A percentile compares a stretch with the other conserved stretches of the same genome.
phyloP scores from a whole-genome alignment of 2,329 filamentous ascomycete species.

The Blastomyces emzantsi region DNA sequence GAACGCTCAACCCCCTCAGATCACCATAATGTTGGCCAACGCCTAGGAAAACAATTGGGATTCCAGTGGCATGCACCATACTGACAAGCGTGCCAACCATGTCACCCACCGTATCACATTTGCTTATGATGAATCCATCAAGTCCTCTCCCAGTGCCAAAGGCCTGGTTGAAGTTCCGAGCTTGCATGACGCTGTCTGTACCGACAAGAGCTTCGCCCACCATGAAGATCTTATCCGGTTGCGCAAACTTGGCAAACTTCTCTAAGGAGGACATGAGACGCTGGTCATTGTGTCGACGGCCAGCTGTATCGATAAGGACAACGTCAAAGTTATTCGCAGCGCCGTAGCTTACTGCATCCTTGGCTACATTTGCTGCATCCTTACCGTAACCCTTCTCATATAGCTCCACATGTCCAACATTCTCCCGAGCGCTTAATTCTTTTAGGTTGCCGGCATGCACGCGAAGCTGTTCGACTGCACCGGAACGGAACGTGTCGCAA shows the following conservation, averaged over 20 bases:
- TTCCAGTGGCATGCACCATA: constrained; percentile 94
- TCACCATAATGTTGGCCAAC: constrained; percentile 61
- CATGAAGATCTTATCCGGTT: constrained; percentile 98
- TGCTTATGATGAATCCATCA: constrained; percentile 96
- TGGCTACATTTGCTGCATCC: constrained; percentile 89
- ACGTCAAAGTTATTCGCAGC: constrained; percentile 73
- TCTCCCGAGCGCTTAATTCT: constrained; percentile 77
- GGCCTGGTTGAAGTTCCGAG: constrained; percentile 87
- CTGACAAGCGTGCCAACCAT: constrained; percentile 96
- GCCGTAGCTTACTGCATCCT: constrained; percentile 81
- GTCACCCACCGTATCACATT: constrained; percentile 98
- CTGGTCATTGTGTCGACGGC: constrained; percentile 88
- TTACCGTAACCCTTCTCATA: constrained; percentile 98
- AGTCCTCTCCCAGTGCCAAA: constrained; percentile 74
- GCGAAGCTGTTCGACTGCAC: constrained; percentile 91
- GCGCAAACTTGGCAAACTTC: constrained; percentile 93
- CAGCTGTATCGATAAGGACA: constrained; percentile 93
- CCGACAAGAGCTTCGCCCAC: constrained; percentile 88
- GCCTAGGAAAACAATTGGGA: constrained; percentile 88
- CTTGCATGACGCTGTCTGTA: constrained; percentile 90
- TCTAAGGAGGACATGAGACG: constrained; percentile 93
- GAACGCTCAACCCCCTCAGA: constrained; percentile 54
- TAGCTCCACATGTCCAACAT: constrained; percentile 69
- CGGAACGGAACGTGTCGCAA: constrained; percentile 93
- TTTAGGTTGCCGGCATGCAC: constrained; percentile 92